Percentiles rank a stretch among this genome's conserved stretches.
phyloP scores from a whole-genome alignment of 2,329 filamentous ascomycete species.

The Trematosphaeria pertusa region DNA sequence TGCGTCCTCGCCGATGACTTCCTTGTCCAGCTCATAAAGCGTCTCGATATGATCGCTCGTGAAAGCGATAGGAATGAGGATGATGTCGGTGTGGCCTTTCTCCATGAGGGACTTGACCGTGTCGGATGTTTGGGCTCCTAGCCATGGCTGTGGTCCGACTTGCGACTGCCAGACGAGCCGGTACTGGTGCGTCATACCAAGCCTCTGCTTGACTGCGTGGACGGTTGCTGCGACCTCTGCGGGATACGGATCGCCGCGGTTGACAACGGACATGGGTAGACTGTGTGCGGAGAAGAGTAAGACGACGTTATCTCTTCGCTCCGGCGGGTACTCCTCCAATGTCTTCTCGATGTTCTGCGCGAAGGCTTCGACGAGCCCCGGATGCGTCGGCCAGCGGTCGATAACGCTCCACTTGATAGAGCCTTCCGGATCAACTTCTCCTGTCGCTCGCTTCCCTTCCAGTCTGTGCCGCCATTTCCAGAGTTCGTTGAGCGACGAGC shows the following conservation, averaged over 20 bases:
- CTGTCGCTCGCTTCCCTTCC: conserved; percentile 73
- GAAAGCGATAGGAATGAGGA: conserved; percentile 94
- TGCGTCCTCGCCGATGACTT: conserved; percentile 85
- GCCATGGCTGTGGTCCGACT: conserved; percentile 93
- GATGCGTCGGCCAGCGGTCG: conserved; percentile 94
- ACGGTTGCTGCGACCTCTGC: conserved; percentile 96
- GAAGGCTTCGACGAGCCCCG: conserved; percentile 88
- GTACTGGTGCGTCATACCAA: conserved; percentile 89
- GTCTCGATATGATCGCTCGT: conserved; percentile 99
- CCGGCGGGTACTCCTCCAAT: conserved; percentile 81
- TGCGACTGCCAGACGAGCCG: conserved; percentile 98
- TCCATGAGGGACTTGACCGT: conserved; percentile 89
- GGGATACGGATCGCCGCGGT: conserved; percentile 94
- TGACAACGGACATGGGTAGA: conserved; percentile 95
- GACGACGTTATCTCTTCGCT: conserved; percentile 79
- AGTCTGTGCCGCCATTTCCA: conserved; percentile 96
- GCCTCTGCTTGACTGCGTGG: conserved; percentile 91
- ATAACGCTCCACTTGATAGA: conserved; percentile 96
- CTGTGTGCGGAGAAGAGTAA: conserved; percentile 95
- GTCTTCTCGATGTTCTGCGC: conserved; percentile 90
- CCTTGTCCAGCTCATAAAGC: conserved; percentile 88
- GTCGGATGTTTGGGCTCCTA: conserved; percentile 89
- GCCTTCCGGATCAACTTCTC: conserved; percentile 64
- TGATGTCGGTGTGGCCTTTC: conserved; percentile 88
- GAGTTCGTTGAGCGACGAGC: conserved; percentile 92